Evolutionary conservation across 257 asterid genomes (phyloP), one percentile per base, ranked within the genome.

Genomic region (Solanum gandarillasii): DNA sequence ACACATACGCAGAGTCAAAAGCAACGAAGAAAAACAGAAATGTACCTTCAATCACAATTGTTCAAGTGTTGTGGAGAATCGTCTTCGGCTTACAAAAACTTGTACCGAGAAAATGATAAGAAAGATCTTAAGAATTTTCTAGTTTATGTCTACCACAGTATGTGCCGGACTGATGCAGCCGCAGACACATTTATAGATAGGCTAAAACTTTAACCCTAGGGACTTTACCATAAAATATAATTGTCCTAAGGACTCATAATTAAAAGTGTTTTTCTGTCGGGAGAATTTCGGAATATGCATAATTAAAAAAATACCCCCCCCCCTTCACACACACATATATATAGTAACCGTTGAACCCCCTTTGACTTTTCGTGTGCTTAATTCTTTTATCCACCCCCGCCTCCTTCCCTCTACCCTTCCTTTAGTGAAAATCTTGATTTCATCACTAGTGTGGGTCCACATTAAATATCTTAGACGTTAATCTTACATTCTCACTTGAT

Each of bases 131-230:
- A 58, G 6, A 67, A 67, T 5, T 13, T 68, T 68, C 5, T 68
- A 3, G 9, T 27, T 9, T 5, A 27, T 12, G 9, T 5, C 5
- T 12, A 12, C 1, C 35, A 5, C 1, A 27, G 2, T 25, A 12
- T 27, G 21, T 6, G 20, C 0, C 5, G 20, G 0, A 67, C 2
- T 25, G 2, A 67, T 27, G 34, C 35, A 27, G 1, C 1, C 21
- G 16, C 21, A 27, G 5, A 67, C 20, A 5, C 14, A 12, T 67
- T 67, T 67, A 12, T 12, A 67, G 10, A 6, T 12, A 27, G 74
- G 20, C 35, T 12, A 25, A 27, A 27, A 67, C 34, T 67, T 12
- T 67, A 67, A 27, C 74, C 71, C 35, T 67, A 12, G 2, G 74
- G 9, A 67, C 74, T 67, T 67, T 31, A 25, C 1, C 35, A 12